Evolutionary conservation across 345 rosid genomes (phyloP), one percentile per base, ranked within the genome.

Genomic region (Mallotus nudiflorus): DNA sequence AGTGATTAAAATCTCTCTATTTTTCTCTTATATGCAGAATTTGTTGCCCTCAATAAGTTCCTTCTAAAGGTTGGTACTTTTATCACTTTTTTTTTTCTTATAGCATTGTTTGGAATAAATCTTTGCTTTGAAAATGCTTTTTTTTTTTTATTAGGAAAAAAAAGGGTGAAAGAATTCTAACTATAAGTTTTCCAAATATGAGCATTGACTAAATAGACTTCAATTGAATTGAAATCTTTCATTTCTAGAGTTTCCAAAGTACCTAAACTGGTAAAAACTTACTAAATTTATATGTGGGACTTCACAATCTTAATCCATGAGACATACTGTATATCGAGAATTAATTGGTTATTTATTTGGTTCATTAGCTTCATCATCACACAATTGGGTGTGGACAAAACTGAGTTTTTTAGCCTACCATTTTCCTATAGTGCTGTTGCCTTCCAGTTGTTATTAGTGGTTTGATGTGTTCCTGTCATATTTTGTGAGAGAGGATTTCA

Each of bases 11-110:
- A 16, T 72, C 20, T 37, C 45, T 65, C 12, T 61, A 3, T 25
- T 37, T 58, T 24, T 12, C 1, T 42, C 14, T 65, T 46, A 42
- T 53, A 14, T 50, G 55, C 81, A 89, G 93, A 86, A 76, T 89
- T 89, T 65, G 74, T 82, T 69, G 91, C 86, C 15, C 88, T 89
- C 56, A 89, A 85, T 83, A 84, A 84, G 56, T 89, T 86, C 71
- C 91, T 89, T 55, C 51, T 82, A 33, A 89, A 85, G 91, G 94
- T 89, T 66, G 18, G 82, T 65, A 10, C 65, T 63, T 71, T 68
- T n/a, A 49, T 52, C 4, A 4, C 14, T 12, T 4, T 9, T 3
- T 42, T 9, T 42, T 42, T 42, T 4, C 46, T 42, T 42, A 12
- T 3, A 33, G 37, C 37, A 33, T 33, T 6, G 6, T 33, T 33